Evolutionary conservation across 306 rosid genomes (phyloP).

Genomic region (Castanea crenata): DNA sequence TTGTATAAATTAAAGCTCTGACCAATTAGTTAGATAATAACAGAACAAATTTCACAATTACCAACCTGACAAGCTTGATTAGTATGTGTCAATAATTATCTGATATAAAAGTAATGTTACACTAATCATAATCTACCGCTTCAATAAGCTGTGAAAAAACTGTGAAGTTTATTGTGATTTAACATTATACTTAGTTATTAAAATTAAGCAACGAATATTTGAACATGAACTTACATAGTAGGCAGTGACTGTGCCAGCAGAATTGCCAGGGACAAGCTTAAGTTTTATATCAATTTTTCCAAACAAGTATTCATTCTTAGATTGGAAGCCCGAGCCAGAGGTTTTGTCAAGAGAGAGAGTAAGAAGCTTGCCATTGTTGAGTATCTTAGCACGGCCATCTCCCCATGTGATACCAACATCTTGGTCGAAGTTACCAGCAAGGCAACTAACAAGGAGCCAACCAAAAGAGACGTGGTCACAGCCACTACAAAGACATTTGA

Average conservation of each 20-base stretch:
- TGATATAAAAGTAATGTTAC: too few species aligned
- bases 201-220: background rate
- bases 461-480: slow-evolving; percentile 8
- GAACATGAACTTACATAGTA: background rate
- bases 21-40: background rate
- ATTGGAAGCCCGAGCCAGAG: slow-evolving; percentile 77
- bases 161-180: too few species aligned
- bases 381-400: slow-evolving; percentile 54
- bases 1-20: background rate
- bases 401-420: slow-evolving; percentile 69
- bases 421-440: slow-evolving; percentile 39
- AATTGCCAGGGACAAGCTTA: background rate
- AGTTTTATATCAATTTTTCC: background rate
- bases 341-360: slow-evolving; percentile 57
- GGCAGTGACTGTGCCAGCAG: background rate
- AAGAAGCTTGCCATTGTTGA: slow-evolving; percentile 53
- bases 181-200: too few species aligned
- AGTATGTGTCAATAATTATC: too few species aligned
- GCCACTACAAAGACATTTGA: slow-evolving; percentile 3
- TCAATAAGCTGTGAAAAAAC: too few species aligned
- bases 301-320: slow-evolving; percentile 29
- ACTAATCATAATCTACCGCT: too few species aligned
- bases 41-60: too few species aligned
- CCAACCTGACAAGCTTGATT: too few species aligned
- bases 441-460: slow-evolving; percentile 12